Evolutionary conservation across 768 basidiomycete species (phyloP).

Genomic region (Panaeolus cyanescens): DNA sequence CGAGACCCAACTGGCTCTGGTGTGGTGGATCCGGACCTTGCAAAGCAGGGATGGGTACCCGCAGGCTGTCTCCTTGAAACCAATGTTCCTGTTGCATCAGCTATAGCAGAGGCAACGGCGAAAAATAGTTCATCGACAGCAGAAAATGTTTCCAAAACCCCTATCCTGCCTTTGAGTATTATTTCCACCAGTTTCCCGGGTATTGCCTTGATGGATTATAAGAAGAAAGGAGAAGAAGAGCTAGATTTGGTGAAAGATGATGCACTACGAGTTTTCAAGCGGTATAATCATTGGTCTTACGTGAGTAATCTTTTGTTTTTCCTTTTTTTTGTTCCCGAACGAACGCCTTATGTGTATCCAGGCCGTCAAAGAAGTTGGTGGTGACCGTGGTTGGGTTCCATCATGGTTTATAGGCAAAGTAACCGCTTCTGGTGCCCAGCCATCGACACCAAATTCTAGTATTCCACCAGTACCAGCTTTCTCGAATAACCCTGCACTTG

Average conservation of each 20-base stretch:
- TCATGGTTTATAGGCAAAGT: slow-evolving; percentile 98
- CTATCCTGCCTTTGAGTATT: slow-evolving; percentile 88
- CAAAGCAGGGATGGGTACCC: slow-evolving; percentile 95
- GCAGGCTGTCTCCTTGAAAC: slow-evolving; percentile 96
- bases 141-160: slow-evolving; percentile 59
- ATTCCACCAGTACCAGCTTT: slow-evolving; percentile 26
- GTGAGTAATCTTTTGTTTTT: slow-evolving; percentile 43
- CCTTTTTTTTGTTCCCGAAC: slow-evolving; percentile 7
- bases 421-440: slow-evolving; percentile 48
- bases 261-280: slow-evolving; percentile 88
- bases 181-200: slow-evolving; percentile 98
- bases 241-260: slow-evolving; percentile 89
- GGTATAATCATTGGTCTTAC: slow-evolving; percentile 98
- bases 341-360: slow-evolving; percentile 31
- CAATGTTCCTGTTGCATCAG: slow-evolving; percentile 85
- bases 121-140: slow-evolving; percentile 46
- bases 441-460: slow-evolving; percentile 46
- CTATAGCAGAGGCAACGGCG: slow-evolving; percentile 80
- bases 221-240: slow-evolving; percentile 92
- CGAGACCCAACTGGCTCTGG: slow-evolving; percentile 88
- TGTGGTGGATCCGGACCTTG: slow-evolving; percentile 70
- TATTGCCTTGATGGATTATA: slow-evolving; percentile 94
- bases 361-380: slow-evolving; percentile 93
- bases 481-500: slow-evolving; percentile 30
- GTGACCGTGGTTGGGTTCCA: slow-evolving; percentile 96